A percentile compares a stretch with the other conserved stretches of the same genome.
Evolutionary conservation across 2,329 filamentous ascomycete genomes (phyloP).

Genomic region (Xylariaceae sp.): DNA sequence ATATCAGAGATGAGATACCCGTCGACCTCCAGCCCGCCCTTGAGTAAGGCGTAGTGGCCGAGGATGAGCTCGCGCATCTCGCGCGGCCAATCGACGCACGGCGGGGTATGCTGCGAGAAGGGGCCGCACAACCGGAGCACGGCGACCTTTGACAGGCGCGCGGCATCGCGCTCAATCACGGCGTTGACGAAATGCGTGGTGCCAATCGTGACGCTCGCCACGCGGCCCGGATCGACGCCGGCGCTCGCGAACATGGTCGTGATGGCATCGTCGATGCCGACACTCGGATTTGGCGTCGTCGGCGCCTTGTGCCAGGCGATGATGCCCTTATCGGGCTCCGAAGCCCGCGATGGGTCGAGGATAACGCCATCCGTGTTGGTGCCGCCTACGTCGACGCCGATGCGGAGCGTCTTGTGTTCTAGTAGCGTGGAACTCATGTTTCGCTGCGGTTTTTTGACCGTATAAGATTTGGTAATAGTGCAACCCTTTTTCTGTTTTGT

Average conservation of each 20-base stretch:
- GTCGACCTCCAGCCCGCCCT: conserved; percentile 61
- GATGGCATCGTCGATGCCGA: conserved; percentile 55
- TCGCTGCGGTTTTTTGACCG: background rate
- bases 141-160: conserved; percentile 57
- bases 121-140: conserved; percentile 62
- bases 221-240: conserved; percentile 40
- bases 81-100: conserved; percentile 60
- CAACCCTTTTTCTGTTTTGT: too few relatives aligned
- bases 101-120: conserved; percentile 58
- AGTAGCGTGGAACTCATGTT: conserved; percentile 28
- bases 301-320: conserved; percentile 57
- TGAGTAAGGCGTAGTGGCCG: conserved; percentile 53
- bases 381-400: conserved; percentile 46
- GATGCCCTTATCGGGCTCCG: conserved; percentile 50
- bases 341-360: conserved; percentile 50
- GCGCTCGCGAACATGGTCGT: conserved; percentile 48
- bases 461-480: too few relatives aligned
- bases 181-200: conserved; percentile 67
- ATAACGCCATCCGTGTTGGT: conserved; percentile 63
- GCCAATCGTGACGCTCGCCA: conserved; percentile 59
- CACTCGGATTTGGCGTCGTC: conserved; percentile 56
- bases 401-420: conserved; percentile 34
- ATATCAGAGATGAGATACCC: conserved; percentile 54
- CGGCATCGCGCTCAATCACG: conserved; percentile 59
- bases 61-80: conserved; percentile 56